Base-by-base conservation (phyloP, 2,329 filamentous ascomycete genomes). In the Macrophomina tecta region DNA sequence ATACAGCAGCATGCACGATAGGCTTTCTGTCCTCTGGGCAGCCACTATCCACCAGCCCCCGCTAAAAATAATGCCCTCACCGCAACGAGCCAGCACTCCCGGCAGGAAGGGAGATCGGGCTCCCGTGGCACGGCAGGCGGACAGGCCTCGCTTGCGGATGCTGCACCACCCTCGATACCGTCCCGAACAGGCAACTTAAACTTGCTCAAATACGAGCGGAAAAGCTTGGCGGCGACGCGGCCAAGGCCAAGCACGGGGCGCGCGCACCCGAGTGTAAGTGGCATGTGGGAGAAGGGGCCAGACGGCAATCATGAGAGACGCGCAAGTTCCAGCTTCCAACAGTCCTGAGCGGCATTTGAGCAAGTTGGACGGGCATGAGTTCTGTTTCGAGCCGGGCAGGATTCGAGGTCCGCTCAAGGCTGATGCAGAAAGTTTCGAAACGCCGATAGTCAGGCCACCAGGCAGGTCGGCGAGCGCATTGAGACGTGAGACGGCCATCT, bases 141-240 rank as follows among this genome's bases (percentile, higher is more conserved):
- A 7, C 32, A 18, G 7, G 23, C 48, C 30, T 30, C 3, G 51
- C 51, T 16, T 46, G 56, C n/a, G 16, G 56, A 60, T 48, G 40
- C 56, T 36, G 30, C 56, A 61, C 8, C 56, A 61, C 40, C 56
- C 56, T 46, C 32, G 56, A 40, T 34, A 28, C 58, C 46, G 49
- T 16, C 32, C 56, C 58, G 42, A 38, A 48, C 7, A 16, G 56
- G 40, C 7, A 38, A 12, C 23, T 23, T n/a, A 49, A 62, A 62
- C 45, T 18, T 62, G 58, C 58, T 62, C 58, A 62, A 62, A 62
- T 32, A 23, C 45, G 32, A 51, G 58, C 58, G 58, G 45, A n/a
- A 55, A 49, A 62, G 45, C 58, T 62, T 62, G 58, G 58, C 58
- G 45, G 30, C 9, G 28, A 45, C n/a, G 14, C 7, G 4, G 42